phyloP scores from a whole-genome alignment of 805 yeast genomes.

The Zygosaccharomyces siamensis region DNA sequence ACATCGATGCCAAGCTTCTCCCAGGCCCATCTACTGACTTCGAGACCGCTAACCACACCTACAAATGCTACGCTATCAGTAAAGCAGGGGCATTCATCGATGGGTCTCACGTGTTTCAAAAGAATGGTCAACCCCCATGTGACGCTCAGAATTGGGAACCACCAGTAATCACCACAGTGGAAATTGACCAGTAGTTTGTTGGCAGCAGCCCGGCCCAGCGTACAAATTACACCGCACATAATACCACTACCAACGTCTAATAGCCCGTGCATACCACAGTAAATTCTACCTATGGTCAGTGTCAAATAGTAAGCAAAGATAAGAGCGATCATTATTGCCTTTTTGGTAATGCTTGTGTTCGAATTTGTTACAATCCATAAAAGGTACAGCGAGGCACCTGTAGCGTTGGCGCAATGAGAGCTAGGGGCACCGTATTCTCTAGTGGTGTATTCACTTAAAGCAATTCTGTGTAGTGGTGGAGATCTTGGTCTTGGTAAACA shows the following conservation, averaged over 20 bases:
- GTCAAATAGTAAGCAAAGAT: conserved; percentile 51
- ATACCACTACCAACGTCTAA: conserved; percentile 69
- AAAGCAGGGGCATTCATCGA: conserved; percentile 93
- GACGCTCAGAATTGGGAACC: conserved; percentile 37
- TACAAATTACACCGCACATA: conserved; percentile 53
- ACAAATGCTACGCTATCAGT: conserved; percentile 92
- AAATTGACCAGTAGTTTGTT: conserved; percentile 40
- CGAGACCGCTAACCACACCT: conserved; percentile 80
- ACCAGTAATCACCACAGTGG: conserved; percentile 23
- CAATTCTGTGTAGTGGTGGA: conserved; percentile 86
- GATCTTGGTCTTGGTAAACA: conserved; percentile 90
- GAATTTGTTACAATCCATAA: conserved; percentile 20
- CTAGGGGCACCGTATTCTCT: conserved; percentile 94
- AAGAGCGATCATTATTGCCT: conserved; percentile 17
- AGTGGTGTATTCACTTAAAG: conserved; percentile 85
- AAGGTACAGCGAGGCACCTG: conserved; percentile 63
- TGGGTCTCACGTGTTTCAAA: conserved; percentile 73
- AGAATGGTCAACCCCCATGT: conserved; percentile 46
- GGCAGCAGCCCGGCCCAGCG: conserved; percentile 43
- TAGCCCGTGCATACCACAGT: conserved; percentile 97
- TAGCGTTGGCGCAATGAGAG: conserved; percentile 92
- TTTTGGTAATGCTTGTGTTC: not conserved
- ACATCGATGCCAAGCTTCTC: conserved; percentile 22
- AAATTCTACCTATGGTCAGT: conserved; percentile 73
- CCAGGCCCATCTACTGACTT: conserved; percentile 51